Base-by-base conservation (phyloP, 73 alveolate species). In the Urostyla sp. region DNA sequence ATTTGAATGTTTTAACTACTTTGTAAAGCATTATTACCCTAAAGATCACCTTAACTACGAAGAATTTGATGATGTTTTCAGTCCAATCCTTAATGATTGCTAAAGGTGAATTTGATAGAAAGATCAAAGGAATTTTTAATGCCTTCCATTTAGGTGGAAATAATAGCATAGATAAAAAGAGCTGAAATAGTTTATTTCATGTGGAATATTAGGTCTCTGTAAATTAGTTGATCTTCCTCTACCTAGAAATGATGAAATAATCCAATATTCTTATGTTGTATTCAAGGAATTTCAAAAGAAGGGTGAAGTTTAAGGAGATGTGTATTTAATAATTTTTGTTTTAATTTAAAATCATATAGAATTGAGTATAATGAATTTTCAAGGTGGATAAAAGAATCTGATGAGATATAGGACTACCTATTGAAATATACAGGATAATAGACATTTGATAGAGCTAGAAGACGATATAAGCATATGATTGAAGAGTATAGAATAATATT, bases 371-470 rank as follows among this genome's bases (percentile, higher is more conserved):
- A 36, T 16, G 93, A 85, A 40, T 85, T 85, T 66, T 63, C 75
- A 18, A 21, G 23, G 7, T 85, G 93, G 93, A 66, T 85, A 5
- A 75, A 69, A 37, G 57, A 85, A 11, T 44, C 80, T 28, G 93
- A 75, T 63, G 93, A 85, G 24, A 49, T 85, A 1, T 57, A 85
- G 67, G 93, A 85, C 53, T 85, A 75, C 36, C 53, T 85, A 23
- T 45, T 85, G 30, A 45, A 52, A 40, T 85, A 57, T 48, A 85
- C 93, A 0, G 93, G 93, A 11, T 60, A 75, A 51, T 75, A 85
- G 50, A 85, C 93, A 21, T 58, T 85, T 72, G 93, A 85, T n/a
- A 60, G 89, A 43, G 93, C 93, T 13, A 60, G 82, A 51, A 85
- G 66, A 45, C 28, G 89, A 61, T 85, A 75, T 49, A 75, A 63